Evolutionary conservation across 495 filamentous ascomycete genomes (phyloP).

Genomic region (Aspergillus cristatus): DNA sequence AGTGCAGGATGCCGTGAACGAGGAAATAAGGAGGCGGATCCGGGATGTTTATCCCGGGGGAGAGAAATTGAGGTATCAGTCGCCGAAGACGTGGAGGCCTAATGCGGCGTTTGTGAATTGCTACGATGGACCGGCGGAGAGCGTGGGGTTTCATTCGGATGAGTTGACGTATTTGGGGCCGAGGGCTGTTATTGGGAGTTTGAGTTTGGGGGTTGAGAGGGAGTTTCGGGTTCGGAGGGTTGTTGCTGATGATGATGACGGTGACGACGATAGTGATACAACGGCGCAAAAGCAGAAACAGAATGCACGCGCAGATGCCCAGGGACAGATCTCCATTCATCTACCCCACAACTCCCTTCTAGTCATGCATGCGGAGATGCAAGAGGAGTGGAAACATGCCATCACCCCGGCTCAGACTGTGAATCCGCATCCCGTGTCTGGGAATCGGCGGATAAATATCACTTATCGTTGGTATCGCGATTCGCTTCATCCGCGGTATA

Average conservation of each 20-base stretch:
- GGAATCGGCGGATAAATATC: slow-evolving; percentile 77
- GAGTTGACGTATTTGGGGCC: slow-evolving; percentile 91
- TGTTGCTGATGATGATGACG: slow-evolving; percentile 46
- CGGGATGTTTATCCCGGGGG: slow-evolving; percentile 49
- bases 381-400: slow-evolving; percentile 50
- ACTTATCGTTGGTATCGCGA: slow-evolving; percentile 84
- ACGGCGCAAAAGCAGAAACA: slow-evolving; percentile 6
- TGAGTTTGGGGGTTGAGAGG: slow-evolving; percentile 80
- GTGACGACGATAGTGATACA: slow-evolving; percentile 10
- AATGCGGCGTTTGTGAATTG: slow-evolving; percentile 94
- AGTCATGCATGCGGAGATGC: slow-evolving; percentile 86
- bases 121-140: slow-evolving; percentile 70
- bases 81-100: slow-evolving; percentile 60
- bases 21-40: slow-evolving; percentile 59
- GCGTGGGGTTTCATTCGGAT: slow-evolving; percentile 85
- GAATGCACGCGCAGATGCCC: slow-evolving; percentile 41
- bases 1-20: slow-evolving; percentile 68
- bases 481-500: slow-evolving; percentile 59
- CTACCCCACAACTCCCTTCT: slow-evolving; percentile 90
- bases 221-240: slow-evolving; percentile 83
- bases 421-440: slow-evolving; percentile 72
- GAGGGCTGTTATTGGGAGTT: slow-evolving; percentile 73
- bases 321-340: slow-evolving; percentile 84
- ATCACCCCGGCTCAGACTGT: slow-evolving; percentile 65
- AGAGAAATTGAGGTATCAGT: slow-evolving; percentile 70